Percentiles rank a stretch among this genome's conserved stretches.
phyloP scores from a whole-genome alignment of 495 filamentous ascomycete genomes.

The Penicillium diatomitis region DNA sequence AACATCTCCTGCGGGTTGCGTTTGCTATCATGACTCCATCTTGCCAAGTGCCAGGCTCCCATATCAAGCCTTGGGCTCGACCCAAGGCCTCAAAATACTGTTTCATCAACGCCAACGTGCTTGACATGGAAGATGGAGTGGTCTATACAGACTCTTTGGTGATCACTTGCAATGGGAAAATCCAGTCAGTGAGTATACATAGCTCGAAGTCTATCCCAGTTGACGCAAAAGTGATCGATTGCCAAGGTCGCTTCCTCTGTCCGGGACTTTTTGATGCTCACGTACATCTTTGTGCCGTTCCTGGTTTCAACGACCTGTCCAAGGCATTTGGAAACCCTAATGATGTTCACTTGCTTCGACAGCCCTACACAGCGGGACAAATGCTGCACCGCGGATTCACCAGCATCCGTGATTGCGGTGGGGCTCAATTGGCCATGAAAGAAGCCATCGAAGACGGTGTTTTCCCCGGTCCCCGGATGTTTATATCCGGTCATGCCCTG shows the following conservation, averaged over 20 bases:
- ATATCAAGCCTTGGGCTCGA: constrained; percentile 30
- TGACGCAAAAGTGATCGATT: constrained; percentile 21
- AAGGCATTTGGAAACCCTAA: constrained; percentile 21
- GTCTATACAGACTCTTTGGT: constrained; percentile 15
- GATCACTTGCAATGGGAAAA: constrained; percentile 10
- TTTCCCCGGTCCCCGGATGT: constrained; percentile 38
- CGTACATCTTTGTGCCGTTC: constrained; percentile 41
- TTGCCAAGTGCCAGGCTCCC: constrained; percentile 8
- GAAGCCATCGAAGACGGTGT: constrained; percentile 43
- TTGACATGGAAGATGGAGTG: constrained; percentile 21
- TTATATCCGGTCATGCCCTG: constrained; percentile 35
- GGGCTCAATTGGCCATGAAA: constrained; percentile 40
- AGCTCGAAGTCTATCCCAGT: constrained; percentile 6
- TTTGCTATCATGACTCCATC: constrained; percentile 4
- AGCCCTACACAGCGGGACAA: constrained; percentile 36
- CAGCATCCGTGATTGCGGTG: constrained; percentile 42
- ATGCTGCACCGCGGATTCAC: constrained; percentile 48
- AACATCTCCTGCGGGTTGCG: too few species aligned
- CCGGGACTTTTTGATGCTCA: constrained; percentile 51
- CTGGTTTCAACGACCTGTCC: constrained; percentile 24
- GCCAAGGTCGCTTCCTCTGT: constrained; percentile 37
- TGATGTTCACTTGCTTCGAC: constrained; percentile 25
- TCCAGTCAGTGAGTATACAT: constrained; percentile 7
- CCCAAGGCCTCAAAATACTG: constrained; percentile 18
- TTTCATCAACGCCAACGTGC: constrained; percentile 26